Evolutionary conservation across 371 early-diverging fungal species (phyloP).

Genomic region (Circinella umbellata): DNA sequence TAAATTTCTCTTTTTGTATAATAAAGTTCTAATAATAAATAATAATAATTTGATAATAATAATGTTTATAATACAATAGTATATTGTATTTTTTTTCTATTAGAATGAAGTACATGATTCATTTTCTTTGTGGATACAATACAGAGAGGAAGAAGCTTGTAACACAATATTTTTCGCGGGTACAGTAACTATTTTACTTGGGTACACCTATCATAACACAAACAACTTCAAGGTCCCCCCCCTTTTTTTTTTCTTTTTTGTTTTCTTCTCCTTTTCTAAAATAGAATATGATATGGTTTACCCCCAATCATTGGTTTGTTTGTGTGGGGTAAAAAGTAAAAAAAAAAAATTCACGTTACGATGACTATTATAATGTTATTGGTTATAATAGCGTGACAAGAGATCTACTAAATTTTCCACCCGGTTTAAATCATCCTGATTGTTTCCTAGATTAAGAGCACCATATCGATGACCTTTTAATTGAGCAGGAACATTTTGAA

Average conservation of each 20-base stretch:
- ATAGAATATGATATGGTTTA: neutral
- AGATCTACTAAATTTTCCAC: conserved; percentile 17
- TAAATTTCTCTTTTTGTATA: conserved; percentile 4
- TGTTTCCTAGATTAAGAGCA: conserved; percentile 40
- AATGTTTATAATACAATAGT: neutral
- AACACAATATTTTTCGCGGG: conserved; percentile 7
- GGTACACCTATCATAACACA: neutral
- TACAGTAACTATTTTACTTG: neutral
- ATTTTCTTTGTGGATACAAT: neutral
- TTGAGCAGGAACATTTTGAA: conserved; percentile 36
- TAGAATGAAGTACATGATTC: no score
- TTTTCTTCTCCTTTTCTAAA: no score
- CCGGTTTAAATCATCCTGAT: conserved; percentile 26
- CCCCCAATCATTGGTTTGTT: conserved; percentile 10
- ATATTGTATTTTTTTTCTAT: no score
- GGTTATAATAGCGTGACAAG: conserved; percentile 9
- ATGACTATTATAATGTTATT: neutral
- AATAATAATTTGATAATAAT: neutral
- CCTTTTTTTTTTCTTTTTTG: neutral
- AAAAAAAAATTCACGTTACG: neutral
- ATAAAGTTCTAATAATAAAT: conserved; percentile 8
- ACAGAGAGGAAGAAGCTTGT: neutral
- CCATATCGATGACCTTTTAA: conserved; percentile 41
- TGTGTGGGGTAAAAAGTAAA: conserved; percentile 1
- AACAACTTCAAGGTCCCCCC: neutral